These are phyloP conservation scores for Pythium phragmitis DNA, from an alignment of 352 stramenopile species.

Conservation along the genomic window DNA sequence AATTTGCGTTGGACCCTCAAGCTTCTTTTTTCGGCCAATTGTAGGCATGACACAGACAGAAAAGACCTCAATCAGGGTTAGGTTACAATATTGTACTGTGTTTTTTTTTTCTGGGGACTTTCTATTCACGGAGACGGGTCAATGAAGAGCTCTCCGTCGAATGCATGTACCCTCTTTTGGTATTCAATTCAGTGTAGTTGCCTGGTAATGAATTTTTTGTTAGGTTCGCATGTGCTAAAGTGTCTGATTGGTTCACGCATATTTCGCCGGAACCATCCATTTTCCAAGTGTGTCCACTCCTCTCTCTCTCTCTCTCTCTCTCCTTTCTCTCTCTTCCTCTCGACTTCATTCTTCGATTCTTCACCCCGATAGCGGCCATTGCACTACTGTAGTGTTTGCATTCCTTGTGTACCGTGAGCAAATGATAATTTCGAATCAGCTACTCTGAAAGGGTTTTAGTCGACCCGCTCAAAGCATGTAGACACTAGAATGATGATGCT, in stretches of 20 bases:
- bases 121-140: constrained; percentile 2
- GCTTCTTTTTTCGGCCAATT: background rate
- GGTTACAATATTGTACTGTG: background rate
- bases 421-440: constrained; percentile 88
- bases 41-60: background rate
- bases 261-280: constrained; percentile 10
- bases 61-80: constrained; percentile 3
- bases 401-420: constrained; percentile 32
- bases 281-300: background rate
- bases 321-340: background rate
- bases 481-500: constrained; percentile 79
- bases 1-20: background rate
- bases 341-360: constrained; percentile 12
- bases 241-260: constrained; percentile 5
- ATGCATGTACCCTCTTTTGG: constrained; percentile 6
- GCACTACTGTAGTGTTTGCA: background rate
- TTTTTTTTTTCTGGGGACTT: background rate
- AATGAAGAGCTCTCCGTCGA: background rate
- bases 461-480: constrained; percentile 79
- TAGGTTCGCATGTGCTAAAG: background rate
- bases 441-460: constrained; percentile 91
- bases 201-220: background rate
- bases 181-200: background rate
- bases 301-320: background rate
- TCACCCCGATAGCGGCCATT: background rate